Evolutionary conservation across 116 monocot species (phyloP).

Genomic region (Trichopus zeylanicus): DNA sequence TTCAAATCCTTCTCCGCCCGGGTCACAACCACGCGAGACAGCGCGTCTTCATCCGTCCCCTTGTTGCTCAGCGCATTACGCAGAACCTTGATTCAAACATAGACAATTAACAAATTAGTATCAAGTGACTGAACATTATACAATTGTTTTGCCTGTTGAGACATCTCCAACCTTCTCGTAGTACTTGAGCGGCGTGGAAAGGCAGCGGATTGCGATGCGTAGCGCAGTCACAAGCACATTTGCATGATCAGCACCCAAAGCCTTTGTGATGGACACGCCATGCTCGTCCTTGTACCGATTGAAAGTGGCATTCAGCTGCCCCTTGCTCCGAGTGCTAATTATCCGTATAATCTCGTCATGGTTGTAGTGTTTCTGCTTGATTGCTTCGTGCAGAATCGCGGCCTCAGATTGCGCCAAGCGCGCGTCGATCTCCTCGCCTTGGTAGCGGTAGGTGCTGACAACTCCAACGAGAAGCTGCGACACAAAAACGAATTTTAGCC

Average conservation of each 20-base stretch:
- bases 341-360: conserved; percentile 53
- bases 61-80: conserved; percentile 31
- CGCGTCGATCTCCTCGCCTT: conserved; percentile 25
- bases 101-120: too few species aligned
- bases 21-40: conserved; percentile 63
- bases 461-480: conserved; percentile 44
- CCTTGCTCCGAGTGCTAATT: conserved; percentile 54
- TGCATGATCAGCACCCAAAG: conserved; percentile 10
- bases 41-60: conserved; percentile 36
- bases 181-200: conserved; percentile 34
- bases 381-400: conserved; percentile 32
- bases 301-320: conserved; percentile 48
- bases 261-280: conserved; percentile 36
- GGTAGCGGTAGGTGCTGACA: conserved; percentile 43
- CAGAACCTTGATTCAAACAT: conserved; percentile 28
- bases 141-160: too few species aligned
- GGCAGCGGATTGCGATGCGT: conserved; percentile 35
- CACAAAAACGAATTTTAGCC: neutral
- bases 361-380: conserved; percentile 16
- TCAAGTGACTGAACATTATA: too few species aligned
- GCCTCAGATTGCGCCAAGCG: conserved; percentile 41
- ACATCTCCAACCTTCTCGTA: conserved; percentile 52
- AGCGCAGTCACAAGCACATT: conserved; percentile 27
- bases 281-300: conserved; percentile 40
- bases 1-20: conserved; percentile 75